A percentile compares a stretch with the other conserved stretches of the same genome.
Conservation (phyloP, 495 filamentous ascomycete species). For the Xylaria palmicola region DNA sequence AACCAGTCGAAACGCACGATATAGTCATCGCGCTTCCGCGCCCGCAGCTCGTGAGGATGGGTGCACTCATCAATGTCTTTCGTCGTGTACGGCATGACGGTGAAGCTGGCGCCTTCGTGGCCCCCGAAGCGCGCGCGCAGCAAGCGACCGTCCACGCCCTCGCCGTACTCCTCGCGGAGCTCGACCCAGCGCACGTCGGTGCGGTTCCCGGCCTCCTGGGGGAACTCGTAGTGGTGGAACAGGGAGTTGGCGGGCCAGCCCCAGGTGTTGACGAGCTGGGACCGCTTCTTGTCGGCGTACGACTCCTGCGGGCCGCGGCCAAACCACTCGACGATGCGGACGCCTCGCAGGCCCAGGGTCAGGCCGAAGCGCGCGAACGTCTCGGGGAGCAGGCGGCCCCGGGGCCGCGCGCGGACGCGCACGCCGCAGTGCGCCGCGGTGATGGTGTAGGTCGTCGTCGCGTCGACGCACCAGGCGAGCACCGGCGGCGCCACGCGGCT, state of each 20-base stretch:
- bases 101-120: slow-evolving; percentile 50
- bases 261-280: slow-evolving; percentile 57
- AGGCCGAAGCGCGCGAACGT: slow-evolving; percentile 63
- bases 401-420: slow-evolving; percentile 39
- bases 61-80: slow-evolving; percentile 53
- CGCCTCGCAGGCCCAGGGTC: slow-evolving; percentile 42
- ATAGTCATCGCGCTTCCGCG: slow-evolving; percentile 45
- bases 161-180: slow-evolving; percentile 32
- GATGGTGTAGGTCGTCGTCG: slow-evolving; percentile 55
- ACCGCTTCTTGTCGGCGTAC: slow-evolving; percentile 61
- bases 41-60: slow-evolving; percentile 60
- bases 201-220: slow-evolving; percentile 65
- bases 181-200: slow-evolving; percentile 61
- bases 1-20: slow-evolving; percentile 61
- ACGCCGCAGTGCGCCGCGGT: slow-evolving; percentile 43
- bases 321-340: slow-evolving; percentile 55
- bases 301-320: slow-evolving; percentile 64
- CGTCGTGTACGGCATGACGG: slow-evolving; percentile 51
- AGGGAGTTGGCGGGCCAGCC: slow-evolving; percentile 42
- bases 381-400: slow-evolving; percentile 44
- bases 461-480: slow-evolving; percentile 59
- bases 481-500: slow-evolving; percentile 58
- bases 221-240: slow-evolving; percentile 61
- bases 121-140: slow-evolving; percentile 41
- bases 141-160: slow-evolving; percentile 28